A percentile compares a stretch with the other conserved stretches of the same genome.
Evolutionary conservation across 1,284 basidiomycete genomes (phyloP).

Genomic region (Xerocomus amazonicus): DNA sequence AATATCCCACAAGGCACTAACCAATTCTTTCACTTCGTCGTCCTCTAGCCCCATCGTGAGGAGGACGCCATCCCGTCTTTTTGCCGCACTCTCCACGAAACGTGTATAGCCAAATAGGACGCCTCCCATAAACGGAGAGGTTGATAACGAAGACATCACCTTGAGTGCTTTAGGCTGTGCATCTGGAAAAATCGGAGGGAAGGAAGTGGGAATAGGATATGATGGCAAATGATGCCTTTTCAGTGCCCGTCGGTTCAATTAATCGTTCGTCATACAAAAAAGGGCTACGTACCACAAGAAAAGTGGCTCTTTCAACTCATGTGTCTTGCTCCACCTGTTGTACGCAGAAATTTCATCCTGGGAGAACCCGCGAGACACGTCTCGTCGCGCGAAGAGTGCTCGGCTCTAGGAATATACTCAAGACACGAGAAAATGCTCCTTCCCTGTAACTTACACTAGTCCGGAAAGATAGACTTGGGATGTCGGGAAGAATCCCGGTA

Average conservation of each 20-base stretch:
- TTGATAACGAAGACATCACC: slow-evolving; percentile 25
- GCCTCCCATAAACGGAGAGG: slow-evolving; percentile 30
- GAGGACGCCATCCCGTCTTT: slow-evolving; percentile 26
- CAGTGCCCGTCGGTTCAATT: background rate
- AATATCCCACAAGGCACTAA: slow-evolving; percentile 49
- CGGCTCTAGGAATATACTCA: slow-evolving; percentile 12
- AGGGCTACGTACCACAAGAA: slow-evolving; percentile 34
- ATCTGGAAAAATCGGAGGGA: slow-evolving; percentile 39
- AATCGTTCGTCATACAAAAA: background rate
- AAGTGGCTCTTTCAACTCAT: slow-evolving; percentile 32
- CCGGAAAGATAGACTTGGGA: slow-evolving; percentile 47
- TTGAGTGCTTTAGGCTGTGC: slow-evolving; percentile 22
- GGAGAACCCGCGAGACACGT: slow-evolving; percentile 57
- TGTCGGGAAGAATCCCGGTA: slow-evolving; percentile 26
- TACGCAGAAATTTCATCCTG: slow-evolving; percentile 35
- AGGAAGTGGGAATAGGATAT: slow-evolving; percentile 52
- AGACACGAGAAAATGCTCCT: background rate
- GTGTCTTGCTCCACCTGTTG: slow-evolving; percentile 35
- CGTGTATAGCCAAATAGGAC: slow-evolving; percentile 43
- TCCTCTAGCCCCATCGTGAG: slow-evolving; percentile 36
- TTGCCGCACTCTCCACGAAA: slow-evolving; percentile 38
- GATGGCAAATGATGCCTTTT: slow-evolving; percentile 40
- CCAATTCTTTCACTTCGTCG: slow-evolving; percentile 52
- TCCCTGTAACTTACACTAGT: slow-evolving; percentile 12
- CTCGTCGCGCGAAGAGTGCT: slow-evolving; percentile 40